Evolutionary conservation across 805 yeast genomes (phyloP).

Genomic region (Yarrowia bubula): DNA sequence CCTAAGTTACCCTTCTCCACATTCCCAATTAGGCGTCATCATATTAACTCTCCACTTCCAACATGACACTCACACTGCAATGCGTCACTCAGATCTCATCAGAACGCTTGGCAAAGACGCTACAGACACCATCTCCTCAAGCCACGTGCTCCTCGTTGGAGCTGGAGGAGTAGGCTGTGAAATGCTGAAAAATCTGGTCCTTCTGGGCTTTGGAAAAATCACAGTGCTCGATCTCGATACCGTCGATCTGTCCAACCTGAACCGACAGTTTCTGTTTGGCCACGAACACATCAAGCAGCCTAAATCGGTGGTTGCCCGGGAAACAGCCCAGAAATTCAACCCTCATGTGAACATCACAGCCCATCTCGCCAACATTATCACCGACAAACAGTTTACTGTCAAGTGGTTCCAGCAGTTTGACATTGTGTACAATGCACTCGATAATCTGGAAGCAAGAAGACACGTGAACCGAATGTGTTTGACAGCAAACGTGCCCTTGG

Average conservation of each 20-base stretch:
- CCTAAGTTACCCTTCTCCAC: neutral
- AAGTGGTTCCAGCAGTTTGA: constrained; percentile 76
- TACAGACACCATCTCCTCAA: neutral
- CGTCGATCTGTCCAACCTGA: constrained; percentile 85
- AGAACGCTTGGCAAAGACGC: neutral
- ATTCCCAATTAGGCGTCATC: too few species aligned
- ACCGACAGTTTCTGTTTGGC: constrained; percentile 88
- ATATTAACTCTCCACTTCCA: neutral
- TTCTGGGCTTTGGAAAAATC: constrained; percentile 80
- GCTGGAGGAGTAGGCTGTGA: constrained; percentile 98
- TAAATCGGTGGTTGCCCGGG: constrained; percentile 79
- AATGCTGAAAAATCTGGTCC: constrained; percentile 70
- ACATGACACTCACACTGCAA: neutral
- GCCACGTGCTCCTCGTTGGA: constrained; percentile 67
- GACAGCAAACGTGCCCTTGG: constrained; percentile 67
- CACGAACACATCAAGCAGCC: constrained; percentile 86
- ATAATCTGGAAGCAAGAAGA: constrained; percentile 86
- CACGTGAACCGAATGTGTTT: constrained; percentile 84
- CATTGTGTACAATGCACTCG: constrained; percentile 86
- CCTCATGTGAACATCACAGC: constrained; percentile 66
- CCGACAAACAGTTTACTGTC: constrained; percentile 63
- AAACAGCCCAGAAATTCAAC: constrained; percentile 75
- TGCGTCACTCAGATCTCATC: neutral
- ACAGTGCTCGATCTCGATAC: constrained; percentile 90
- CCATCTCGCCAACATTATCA: constrained; percentile 86